Percentiles rank a stretch among this genome's conserved stretches.
Conservation (phyloP, 495 filamentous ascomycete genomes). For the Penicillium silybi region DNA sequence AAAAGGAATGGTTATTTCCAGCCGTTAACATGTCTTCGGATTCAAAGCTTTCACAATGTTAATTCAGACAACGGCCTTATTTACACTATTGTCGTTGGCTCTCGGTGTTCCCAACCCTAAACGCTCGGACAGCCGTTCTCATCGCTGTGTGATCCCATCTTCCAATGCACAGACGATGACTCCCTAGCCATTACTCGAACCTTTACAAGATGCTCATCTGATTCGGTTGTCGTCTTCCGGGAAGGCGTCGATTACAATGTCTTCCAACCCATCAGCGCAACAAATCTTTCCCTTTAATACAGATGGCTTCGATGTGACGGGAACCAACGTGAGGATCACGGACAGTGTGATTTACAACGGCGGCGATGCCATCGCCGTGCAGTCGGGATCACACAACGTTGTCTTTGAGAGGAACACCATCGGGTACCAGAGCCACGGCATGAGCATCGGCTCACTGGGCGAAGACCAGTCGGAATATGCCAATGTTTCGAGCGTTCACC, state of each 20-base stretch:
- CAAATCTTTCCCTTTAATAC: conserved; percentile 46
- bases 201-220: conserved; percentile 29
- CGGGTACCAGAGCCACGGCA: conserved; percentile 40
- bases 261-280: conserved; percentile 33
- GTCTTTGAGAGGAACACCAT: conserved; percentile 33
- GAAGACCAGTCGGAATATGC: conserved; percentile 24
- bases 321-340: conserved; percentile 31
- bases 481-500: conserved; percentile 37
- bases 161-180: conserved; percentile 34
- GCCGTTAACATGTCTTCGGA: background rate
- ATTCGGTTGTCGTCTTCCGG: conserved; percentile 33
- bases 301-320: conserved; percentile 39
- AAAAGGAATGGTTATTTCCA: background rate
- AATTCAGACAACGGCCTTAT: background rate
- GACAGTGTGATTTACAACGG: conserved; percentile 41
- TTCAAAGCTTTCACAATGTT: conserved; percentile 5
- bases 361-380: conserved; percentile 41
- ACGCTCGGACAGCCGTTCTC: conserved; percentile 8
- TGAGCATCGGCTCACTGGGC: conserved; percentile 41
- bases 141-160: conserved; percentile 17
- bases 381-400: conserved; percentile 32
- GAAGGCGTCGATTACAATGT: conserved; percentile 38
- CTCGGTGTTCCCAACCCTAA: conserved; percentile 5
- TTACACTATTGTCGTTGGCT: conserved; percentile 1
- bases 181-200: conserved; percentile 26